Percentiles rank a stretch among this genome's conserved stretches.
These are phyloP conservation scores for Cyberlindnera euphorbiae DNA, from an alignment of 805 yeast species.

Conservation along the genomic window DNA sequence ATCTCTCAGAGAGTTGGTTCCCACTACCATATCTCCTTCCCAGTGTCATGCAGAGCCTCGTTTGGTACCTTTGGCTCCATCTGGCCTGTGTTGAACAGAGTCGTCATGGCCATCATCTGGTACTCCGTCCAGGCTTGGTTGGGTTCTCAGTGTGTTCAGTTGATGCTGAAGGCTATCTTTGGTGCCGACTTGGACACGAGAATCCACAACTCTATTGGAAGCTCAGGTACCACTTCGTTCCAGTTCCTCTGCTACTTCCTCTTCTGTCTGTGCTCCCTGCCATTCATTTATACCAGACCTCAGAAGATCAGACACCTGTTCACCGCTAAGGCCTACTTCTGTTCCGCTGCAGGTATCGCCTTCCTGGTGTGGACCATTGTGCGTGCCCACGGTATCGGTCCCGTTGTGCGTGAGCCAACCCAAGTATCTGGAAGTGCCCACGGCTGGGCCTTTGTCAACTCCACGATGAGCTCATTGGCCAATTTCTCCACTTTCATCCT, in stretches of 20 bases:
- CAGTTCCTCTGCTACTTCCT: conserved; percentile 72
- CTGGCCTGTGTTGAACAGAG: conserved; percentile 88
- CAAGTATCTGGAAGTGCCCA: conserved; percentile 53
- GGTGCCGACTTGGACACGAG: conserved; percentile 57
- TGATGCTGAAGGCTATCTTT: conserved; percentile 75
- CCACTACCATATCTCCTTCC: conserved; percentile 78
- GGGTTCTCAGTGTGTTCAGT: conserved; percentile 76
- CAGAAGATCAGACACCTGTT: conserved; percentile 80
- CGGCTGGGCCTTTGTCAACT: conserved; percentile 79
- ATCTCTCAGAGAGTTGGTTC: conserved; percentile 77
- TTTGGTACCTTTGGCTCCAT: conserved; percentile 84
- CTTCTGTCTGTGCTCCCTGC: conserved; percentile 76
- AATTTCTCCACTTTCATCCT: conserved; percentile 86
- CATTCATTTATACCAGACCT: conserved; percentile 77
- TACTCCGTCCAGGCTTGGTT: conserved; percentile 82
- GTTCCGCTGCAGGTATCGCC: conserved; percentile 80
- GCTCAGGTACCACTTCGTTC: conserved; percentile 63
- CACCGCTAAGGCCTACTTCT: conserved; percentile 71
- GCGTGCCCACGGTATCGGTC: conserved; percentile 77
- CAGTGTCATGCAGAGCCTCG: conserved; percentile 73
- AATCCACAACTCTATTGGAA: conserved; percentile 57
- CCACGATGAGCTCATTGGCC: conserved; percentile 76
- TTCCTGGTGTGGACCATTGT: conserved; percentile 81
- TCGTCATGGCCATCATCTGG: conserved; percentile 86
- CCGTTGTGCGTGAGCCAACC: conserved; percentile 54